These are phyloP conservation scores for Botrytis squamosa DNA, from an alignment of 2,329 filamentous ascomycete genomes.

Conservation along the genomic window DNA sequence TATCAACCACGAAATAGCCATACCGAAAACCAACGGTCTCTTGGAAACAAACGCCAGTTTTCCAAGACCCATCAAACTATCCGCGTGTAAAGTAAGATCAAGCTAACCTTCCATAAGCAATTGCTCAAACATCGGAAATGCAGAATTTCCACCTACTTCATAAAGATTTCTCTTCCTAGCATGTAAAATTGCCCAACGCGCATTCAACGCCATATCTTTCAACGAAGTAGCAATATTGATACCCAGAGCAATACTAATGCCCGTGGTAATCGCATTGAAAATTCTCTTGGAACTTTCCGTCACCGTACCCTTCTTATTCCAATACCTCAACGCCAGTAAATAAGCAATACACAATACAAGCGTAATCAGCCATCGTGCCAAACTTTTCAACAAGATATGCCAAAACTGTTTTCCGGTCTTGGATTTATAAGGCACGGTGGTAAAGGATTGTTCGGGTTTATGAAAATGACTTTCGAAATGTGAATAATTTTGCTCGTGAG, in stretches of 20 bases:
- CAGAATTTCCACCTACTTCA: constrained; percentile 39
- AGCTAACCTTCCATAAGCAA: constrained; percentile 29
- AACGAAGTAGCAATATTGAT: constrained; percentile 46
- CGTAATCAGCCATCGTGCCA: constrained; percentile 31
- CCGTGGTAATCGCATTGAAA: constrained; percentile 48
- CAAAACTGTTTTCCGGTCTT: constrained; percentile 32
- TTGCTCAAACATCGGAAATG: constrained; percentile 2
- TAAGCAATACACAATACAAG: constrained; percentile 32
- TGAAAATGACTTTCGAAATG: constrained; percentile 11
- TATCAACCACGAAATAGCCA: constrained; percentile 38
- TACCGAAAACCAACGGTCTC: constrained; percentile 35
- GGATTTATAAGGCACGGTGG: background rate
- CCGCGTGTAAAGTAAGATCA: constrained; percentile 38
- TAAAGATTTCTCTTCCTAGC: constrained; percentile 40
- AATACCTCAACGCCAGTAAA: constrained; percentile 25
- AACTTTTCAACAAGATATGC: constrained; percentile 32
- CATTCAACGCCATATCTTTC: constrained; percentile 46
- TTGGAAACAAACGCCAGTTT: constrained; percentile 37
- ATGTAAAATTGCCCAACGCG: constrained; percentile 49
- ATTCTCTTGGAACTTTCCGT: constrained; percentile 41
- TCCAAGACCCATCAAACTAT: constrained; percentile 38
- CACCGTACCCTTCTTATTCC: constrained; percentile 36
- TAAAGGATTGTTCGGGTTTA: background rate
- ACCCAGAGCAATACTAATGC: constrained; percentile 45
- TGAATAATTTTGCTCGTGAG: background rate